phyloP scores from a whole-genome alignment of 169 alveolate species.

The Plasmodium cynomolgi region DNA sequence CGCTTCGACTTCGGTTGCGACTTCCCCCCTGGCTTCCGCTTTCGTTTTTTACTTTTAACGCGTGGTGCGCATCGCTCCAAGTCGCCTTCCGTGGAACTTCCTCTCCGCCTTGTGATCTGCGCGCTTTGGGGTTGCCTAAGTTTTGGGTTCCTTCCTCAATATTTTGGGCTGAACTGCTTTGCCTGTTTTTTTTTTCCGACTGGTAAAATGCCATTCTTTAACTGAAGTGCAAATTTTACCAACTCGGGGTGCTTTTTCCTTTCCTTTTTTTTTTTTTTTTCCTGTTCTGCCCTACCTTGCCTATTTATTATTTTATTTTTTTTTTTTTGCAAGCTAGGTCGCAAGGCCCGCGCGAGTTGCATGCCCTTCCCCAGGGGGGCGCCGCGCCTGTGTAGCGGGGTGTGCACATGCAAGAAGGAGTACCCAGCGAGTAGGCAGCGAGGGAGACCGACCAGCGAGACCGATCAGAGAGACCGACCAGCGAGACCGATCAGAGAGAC shows the following conservation, averaged over 20 bases:
- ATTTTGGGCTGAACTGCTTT: background rate
- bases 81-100: background rate
- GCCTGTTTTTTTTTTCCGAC: background rate
- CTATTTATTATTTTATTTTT: background rate
- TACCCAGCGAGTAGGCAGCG: background rate
- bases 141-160: background rate
- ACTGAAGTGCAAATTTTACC: background rate
- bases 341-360: background rate
- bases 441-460: background rate
- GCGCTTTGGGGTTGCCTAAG: background rate
- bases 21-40: background rate
- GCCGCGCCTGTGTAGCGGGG: background rate
- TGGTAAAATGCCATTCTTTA: conserved; percentile 1
- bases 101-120: background rate
- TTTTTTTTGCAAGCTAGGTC: background rate
- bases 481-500: background rate
- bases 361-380: background rate
- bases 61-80: background rate
- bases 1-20: background rate
- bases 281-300: background rate
- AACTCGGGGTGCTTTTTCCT: background rate
- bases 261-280: background rate
- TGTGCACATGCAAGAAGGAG: background rate
- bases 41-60: background rate
- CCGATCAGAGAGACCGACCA: background rate